Base-by-base conservation (phyloP, 2,329 filamentous ascomycete species). In the Beauveria sp. region DNA sequence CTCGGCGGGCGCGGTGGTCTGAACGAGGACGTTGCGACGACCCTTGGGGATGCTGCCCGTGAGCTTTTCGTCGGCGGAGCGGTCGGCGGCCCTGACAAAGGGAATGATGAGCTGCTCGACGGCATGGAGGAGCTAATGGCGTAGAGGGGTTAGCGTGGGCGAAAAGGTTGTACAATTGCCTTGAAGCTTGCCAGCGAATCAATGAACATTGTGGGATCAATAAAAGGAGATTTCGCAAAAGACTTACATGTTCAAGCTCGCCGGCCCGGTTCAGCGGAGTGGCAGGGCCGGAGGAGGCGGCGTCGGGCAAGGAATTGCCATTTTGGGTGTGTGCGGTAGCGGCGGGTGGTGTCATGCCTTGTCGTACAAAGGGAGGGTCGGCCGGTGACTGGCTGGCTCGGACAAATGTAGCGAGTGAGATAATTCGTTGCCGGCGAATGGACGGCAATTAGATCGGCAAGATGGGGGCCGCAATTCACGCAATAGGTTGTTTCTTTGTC, bases 1-100 rank as follows among this genome's bases (percentile, higher is more conserved):
- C 20, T 83, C 79, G 43, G 82, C 78, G 0, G 88, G 88, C 59
- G 78, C 80, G 65, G 84, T 78, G 14, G 81, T 75, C 64, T 90
- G 80, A 2, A 91, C 83, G 6, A 93, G 76, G n/a, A 83, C 79
- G 53, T 86, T 87, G 55, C 77, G 74, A 8, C 73, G 68, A 3
- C 69, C 71, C 7, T 74, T 67, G 22, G 80, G 76, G 65, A 74
- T 68, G 20, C 82, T 78, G 26, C 85, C 86, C 0, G 79, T 75
- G 26, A 69, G 66, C 66, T 81, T 86, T 45, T 75, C 78, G 7
- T 74, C 70, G 2, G 80, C 77, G 22, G 86, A 82, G 61, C 86
- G 79, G 73, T 93, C 89, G 46, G 89, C 87, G n/a, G 81, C 78
- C 63, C 78, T 80, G 67, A 93, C 85, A 72, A 89, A 92, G 0